Evolutionary conservation across 2,329 filamentous ascomycete species (phyloP).

Genomic region (Cadophora sp.): DNA sequence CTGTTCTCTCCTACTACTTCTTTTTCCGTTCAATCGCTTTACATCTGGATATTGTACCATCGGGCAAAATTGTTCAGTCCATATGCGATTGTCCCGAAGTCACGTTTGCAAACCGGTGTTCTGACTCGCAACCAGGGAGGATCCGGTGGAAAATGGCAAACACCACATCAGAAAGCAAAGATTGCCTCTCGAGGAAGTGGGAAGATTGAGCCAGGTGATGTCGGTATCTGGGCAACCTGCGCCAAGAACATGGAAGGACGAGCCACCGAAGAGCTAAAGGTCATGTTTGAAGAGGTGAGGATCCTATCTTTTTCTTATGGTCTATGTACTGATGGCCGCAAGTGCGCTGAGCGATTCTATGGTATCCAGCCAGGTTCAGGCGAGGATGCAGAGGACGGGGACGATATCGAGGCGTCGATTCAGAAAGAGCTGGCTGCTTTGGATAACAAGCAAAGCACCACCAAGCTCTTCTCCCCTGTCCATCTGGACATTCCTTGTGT

Average conservation of each 20-base stretch:
- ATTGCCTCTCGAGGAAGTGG: constrained; percentile 51
- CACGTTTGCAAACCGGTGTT: neutral
- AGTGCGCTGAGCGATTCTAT: constrained; percentile 72
- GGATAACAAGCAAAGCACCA: constrained; percentile 50
- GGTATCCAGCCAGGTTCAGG: constrained; percentile 47
- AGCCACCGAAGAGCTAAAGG: constrained; percentile 70
- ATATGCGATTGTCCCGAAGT: no score
- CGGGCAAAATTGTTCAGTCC: no score
- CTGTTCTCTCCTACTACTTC: neutral
- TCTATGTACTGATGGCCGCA: constrained; percentile 10
- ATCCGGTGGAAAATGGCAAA: constrained; percentile 65
- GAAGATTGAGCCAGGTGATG: constrained; percentile 69
- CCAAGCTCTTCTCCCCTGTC: constrained; percentile 57
- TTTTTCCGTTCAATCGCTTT: neutral
- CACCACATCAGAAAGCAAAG: constrained; percentile 62
- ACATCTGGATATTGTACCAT: no score
- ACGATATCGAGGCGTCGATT: constrained; percentile 77
- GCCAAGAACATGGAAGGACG: constrained; percentile 74
- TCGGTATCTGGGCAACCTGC: constrained; percentile 81
- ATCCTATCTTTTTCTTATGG: neutral
- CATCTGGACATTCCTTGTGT: constrained; percentile 66
- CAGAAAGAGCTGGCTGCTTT: constrained; percentile 73
- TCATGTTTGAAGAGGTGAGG: constrained; percentile 70
- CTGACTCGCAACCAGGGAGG: constrained; percentile 47
- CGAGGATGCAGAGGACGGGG: constrained; percentile 50